Base-by-base conservation (phyloP, 257 asterid species). In the Ilex asprella region DNA sequence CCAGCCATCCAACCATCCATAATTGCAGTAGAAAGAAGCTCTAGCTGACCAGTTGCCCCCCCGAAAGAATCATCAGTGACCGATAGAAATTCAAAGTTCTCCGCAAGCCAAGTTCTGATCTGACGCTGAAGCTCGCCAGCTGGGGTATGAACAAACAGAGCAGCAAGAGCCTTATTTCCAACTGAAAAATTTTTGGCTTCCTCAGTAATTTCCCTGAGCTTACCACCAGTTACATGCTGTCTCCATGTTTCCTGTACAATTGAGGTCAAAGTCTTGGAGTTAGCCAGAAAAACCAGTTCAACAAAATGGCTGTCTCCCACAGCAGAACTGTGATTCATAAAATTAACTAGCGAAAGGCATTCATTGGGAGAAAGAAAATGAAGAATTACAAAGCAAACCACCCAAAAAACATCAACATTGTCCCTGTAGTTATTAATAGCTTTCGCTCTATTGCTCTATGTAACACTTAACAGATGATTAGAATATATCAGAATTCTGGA, bases 1-100 rank as follows among this genome's bases (percentile, higher is more conserved):
- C 99, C 99, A 62, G 99, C 97, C 99, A 93, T 93, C 99, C 99
- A 93, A 65, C 99, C 99, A 71, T 93, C 99, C 99, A 93, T 93
- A 68, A 93, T 85, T 51, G 99, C 99, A 60, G 99, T 93, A 53
- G 99, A 93, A 63, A 93, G 94, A 81, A 93, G 99, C 79, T 93
- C 99, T 21, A 93, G 79, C 79, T 89, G 97, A 70, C 96, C 96
- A 58, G 96, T 85, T 51, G 94, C 81, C 71, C 97, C 99, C 35
- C 95, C 92, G 63, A 81, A 66, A 12, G 84, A 64, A 71, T 89
- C 95, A 76, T 89, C 95, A 63, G 86, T 81, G 15, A 87, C 90
- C 65, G 94, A 81, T 46, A 89, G 96, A 77, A 93, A 89, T 74
- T 89, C 95, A 65, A 93, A 89, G 86, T 84, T 89, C 81, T 89